Conservation (phyloP, 192 early-diverging fungal species). For the Gamsiella multidivaricata region DNA sequence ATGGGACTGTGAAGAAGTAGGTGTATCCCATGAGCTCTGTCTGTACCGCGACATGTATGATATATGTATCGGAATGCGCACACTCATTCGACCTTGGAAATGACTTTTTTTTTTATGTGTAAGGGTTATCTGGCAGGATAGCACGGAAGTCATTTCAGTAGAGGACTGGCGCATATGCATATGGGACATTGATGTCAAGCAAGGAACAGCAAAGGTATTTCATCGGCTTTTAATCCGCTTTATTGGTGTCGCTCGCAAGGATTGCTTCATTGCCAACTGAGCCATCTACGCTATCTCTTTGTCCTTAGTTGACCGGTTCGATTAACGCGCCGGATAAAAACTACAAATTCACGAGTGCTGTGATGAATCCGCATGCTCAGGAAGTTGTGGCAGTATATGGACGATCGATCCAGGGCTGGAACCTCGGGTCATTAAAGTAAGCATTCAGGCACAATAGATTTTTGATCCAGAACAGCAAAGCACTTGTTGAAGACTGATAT, state of each 20-base stretch:
- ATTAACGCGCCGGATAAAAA: conserved; percentile 45
- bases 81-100: no score
- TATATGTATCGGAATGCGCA: neutral
- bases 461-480: no score
- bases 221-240: no score
- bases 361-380: conserved; percentile 74
- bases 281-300: no score
- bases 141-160: conserved; percentile 28
- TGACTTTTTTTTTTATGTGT: no score
- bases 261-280: no score
- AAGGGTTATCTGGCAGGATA: conserved; percentile 51
- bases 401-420: conserved; percentile 74
- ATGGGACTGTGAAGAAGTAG: conserved; percentile 47
- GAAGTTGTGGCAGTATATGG: conserved; percentile 72
- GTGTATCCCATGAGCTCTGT: neutral
- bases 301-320: conserved; percentile 37
- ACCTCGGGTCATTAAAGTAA: conserved; percentile 68
- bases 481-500: conserved; percentile 10
- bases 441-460: neutral
- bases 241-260: no score
- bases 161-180: conserved; percentile 60
- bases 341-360: conserved; percentile 57
- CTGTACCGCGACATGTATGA: no score
- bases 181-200: conserved; percentile 58
- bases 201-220: conserved; percentile 55